Evolutionary conservation across 352 stramenopile genomes (phyloP).

Genomic region (Phytophthora sp.): DNA sequence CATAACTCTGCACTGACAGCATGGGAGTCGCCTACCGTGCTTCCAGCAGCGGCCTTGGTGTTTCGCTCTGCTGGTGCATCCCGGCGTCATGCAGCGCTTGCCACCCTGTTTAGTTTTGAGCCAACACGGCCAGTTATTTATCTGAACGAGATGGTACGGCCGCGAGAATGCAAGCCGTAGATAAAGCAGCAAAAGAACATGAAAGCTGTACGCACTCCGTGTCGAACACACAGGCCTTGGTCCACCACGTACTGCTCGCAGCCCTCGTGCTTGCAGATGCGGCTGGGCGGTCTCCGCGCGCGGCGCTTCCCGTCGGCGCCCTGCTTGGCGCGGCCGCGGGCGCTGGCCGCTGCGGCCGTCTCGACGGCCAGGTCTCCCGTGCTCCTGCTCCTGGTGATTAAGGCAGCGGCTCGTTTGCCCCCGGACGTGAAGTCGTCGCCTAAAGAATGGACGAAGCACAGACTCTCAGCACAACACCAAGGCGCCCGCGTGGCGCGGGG

Average conservation of each 20-base stretch:
- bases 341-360: neutral
- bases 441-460: slow-evolving; percentile 12
- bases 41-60: slow-evolving; percentile 78
- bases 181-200: slow-evolving; percentile 6
- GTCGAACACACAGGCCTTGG: slow-evolving; percentile 74
- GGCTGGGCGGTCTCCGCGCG: slow-evolving; percentile 55
- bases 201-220: slow-evolving; percentile 55
- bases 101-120: slow-evolving; percentile 46
- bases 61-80: slow-evolving; percentile 77
- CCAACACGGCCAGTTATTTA: slow-evolving; percentile 1
- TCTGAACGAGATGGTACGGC: neutral
- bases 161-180: neutral
- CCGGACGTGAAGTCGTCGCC: slow-evolving; percentile 23
- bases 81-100: slow-evolving; percentile 63
- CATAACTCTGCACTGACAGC: neutral
- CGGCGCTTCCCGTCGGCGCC: slow-evolving; percentile 56
- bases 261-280: slow-evolving; percentile 74
- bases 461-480: neutral
- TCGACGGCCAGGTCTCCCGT: slow-evolving; percentile 37
- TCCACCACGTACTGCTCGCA: slow-evolving; percentile 85
- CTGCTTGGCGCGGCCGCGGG: slow-evolving; percentile 26
- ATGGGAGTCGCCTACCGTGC: slow-evolving; percentile 39
- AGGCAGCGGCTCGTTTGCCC: slow-evolving; percentile 22
- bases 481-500: too few species aligned
- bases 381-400: slow-evolving; percentile 35